Base-by-base conservation (phyloP, 2,329 filamentous ascomycete genomes). In the Salinomyces thailandicus region DNA sequence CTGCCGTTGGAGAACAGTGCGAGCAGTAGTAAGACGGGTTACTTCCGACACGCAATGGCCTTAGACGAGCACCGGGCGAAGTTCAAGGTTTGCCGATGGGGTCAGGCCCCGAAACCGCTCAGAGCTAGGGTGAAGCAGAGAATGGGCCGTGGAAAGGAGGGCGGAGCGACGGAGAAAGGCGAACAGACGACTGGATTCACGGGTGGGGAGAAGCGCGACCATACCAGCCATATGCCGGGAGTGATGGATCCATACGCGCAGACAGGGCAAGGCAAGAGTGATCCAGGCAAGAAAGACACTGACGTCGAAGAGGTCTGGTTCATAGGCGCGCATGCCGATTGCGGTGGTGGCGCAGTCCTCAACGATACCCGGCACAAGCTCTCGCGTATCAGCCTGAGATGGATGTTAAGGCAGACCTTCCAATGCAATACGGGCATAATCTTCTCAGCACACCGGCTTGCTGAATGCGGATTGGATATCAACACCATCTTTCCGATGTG, bases 351-450 rank as follows among this genome's bases (percentile, higher is more conserved):
- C 5, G 62, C 64, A 2, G 60, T 64, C 3, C 38, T 47, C 2
- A 66, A 67, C 39, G 56, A 58, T 20, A 52, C 51, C 27, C 55
- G 63, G 2, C 63, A 67, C 38, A 64, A 62, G 45, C 57, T 68
- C 8, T 57, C 62, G 3, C 60, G 60, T 3, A 67, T 67, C 9
- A 63, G 64, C 4, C 54, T 68, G 3, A 58, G 64, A 2, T 68
- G 65, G 65, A 68, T 68, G 64, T 54, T 68, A 7, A 55, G 64
- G 14, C 63, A 68, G 44, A 62, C 59, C 38, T 68, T 68, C 44
- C 61, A 64, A 42, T 66, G 63, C 50, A 49, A 67, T 33, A 66
- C 64, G 0, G 64, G 62, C 2, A 66, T 68, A 20, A 44, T 65
- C 14, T 67, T 67, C 52, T 54, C 57, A 26, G 56, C 60, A 0